Evolutionary conservation across 2,329 filamentous ascomycete species (phyloP), one percentile per base, ranked within the genome.

Genomic region (Trichoderma guizhouense): DNA sequence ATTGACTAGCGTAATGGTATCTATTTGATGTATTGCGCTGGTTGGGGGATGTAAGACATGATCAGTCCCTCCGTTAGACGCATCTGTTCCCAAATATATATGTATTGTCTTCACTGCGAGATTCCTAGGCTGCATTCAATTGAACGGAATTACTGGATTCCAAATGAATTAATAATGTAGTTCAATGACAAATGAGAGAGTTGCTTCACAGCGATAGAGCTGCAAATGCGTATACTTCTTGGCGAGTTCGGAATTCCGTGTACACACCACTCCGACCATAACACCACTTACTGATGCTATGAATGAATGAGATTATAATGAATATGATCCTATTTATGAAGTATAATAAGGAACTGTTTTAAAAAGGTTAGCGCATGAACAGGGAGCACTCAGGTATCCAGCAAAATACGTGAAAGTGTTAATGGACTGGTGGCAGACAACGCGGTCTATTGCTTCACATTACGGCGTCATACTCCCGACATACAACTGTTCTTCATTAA

Each of bases 401-500:
- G 36, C 36, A 43, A 39, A n/a, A 18, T 43, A 8, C 0, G 15
- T 8, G 15, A 43, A 18, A 18, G 7, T 43, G 36, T 43, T 43
- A 8, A 43, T 1, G 15, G 3, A 8, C 14, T 3, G 15, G 36
- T 43, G 15, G 15, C 36, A 39, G 0, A 39, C 15, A 18, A 18
- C 36, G 36, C 3, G 15, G 7, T 43, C 39, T 43, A 43, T n/a
- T 43, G 7, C 15, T 43, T 43, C 0, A 9, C 18, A 43, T 43
- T 43, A 43, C 39, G 3, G 39, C 5, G 18, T n/a, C 39, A n/a
- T n/a, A 43, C 7, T n/a, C 1, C 2, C 9, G 7, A 43, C 15
- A n/a, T 0, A 5, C 1, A 18, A 8, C 3, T 8, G 18, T 43
- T n/a, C 15, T n/a, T 9, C 1, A 0, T 9, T 18, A 18, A n/a